Evolutionary conservation across 345 rosid genomes (phyloP).

Genomic region (Brassica rapa): DNA sequence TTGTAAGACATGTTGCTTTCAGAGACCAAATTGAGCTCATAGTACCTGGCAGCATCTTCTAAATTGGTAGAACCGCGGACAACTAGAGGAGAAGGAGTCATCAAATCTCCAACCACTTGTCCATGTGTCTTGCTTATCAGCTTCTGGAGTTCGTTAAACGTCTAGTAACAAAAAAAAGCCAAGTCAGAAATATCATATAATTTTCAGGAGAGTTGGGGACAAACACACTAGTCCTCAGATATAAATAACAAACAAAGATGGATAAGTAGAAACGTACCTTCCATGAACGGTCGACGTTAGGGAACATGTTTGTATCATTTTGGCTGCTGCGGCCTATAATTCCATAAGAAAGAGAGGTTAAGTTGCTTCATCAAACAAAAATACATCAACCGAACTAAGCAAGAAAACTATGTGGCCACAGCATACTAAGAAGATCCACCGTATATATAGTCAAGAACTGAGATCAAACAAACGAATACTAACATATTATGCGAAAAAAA

Average conservation of each 20-base stretch:
- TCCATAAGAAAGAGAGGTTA: conserved; percentile 16
- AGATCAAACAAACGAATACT: not conserved
- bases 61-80: conserved; percentile 73
- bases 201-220: not conserved
- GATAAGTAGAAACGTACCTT: conserved; percentile 54
- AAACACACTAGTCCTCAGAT: conserved; percentile 15
- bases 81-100: conserved; percentile 86
- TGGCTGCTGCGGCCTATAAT: conserved; percentile 63
- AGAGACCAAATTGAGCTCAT: not conserved
- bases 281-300: conserved; percentile 85
- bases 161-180: conserved; percentile 40
- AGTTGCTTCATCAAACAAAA: not conserved
- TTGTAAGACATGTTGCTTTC: not conserved
- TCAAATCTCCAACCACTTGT: conserved; percentile 89
- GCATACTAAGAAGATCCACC: not conserved
- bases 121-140: conserved; percentile 74
- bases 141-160: conserved; percentile 80
- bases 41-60: conserved; percentile 83
- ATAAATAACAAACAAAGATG: not conserved
- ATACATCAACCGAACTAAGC: too few species aligned
- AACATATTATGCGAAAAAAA: not conserved
- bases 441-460: not conserved
- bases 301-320: conserved; percentile 64
- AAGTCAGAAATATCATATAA: not conserved
- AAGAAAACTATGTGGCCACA: not conserved